Percentiles rank a stretch among this genome's conserved stretches.
Evolutionary conservation across 2,329 filamentous ascomycete genomes (phyloP).

Genomic region (Aureobasidium leucospermi): DNA sequence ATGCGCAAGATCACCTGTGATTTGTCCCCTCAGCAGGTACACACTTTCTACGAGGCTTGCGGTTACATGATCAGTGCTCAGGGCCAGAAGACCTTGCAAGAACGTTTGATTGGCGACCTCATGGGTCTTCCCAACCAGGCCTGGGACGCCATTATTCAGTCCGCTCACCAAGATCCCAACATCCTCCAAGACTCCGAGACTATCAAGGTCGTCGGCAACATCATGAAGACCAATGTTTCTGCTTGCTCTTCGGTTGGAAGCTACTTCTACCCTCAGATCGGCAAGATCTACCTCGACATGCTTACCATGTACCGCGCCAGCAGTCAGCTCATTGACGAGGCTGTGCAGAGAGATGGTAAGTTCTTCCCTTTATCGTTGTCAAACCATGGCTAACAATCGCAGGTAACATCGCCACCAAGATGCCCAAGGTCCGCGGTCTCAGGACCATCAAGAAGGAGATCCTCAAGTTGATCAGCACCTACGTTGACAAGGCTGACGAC

Average conservation of each 20-base stretch:
- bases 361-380: not conserved
- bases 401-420: constrained; percentile 92
- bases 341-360: constrained; percentile 75
- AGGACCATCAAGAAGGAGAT: constrained; percentile 99
- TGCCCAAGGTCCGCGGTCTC: constrained; percentile 88
- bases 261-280: constrained; percentile 98
- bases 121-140: constrained; percentile 92
- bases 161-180: constrained; percentile 75
- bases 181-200: constrained; percentile 88
- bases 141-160: constrained; percentile 90
- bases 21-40: constrained; percentile 90
- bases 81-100: constrained; percentile 88
- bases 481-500: constrained; percentile 96
- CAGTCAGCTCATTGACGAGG: constrained; percentile 91
- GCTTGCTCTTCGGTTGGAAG: constrained; percentile 92
- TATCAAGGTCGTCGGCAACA: constrained; percentile 98
- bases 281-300: constrained; percentile 97
- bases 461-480: constrained; percentile 93
- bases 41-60: constrained; percentile 98
- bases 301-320: constrained; percentile 97
- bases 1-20: constrained; percentile 95
- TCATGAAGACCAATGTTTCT: constrained; percentile 99
- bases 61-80: constrained; percentile 99
- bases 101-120: constrained; percentile 80
- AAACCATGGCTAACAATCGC: constrained; percentile 26